A percentile compares a stretch with the other conserved stretches of the same genome.
phyloP scores from a whole-genome alignment of 2,329 filamentous ascomycete genomes.

The Claviceps capensis region DNA sequence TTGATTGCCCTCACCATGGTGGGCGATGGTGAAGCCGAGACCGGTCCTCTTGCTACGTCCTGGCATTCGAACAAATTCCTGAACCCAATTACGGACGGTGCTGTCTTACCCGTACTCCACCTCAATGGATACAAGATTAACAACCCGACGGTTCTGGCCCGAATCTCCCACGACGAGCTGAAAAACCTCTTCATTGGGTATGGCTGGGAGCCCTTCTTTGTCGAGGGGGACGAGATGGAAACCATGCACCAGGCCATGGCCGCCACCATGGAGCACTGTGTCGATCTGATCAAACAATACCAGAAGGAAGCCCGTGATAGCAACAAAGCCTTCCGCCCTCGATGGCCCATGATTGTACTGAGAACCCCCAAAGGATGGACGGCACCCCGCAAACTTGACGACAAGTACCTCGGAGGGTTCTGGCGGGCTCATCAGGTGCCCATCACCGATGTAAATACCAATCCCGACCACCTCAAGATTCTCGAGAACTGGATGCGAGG shows the following conservation, averaged over 20 bases:
- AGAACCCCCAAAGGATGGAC: constrained; percentile 73
- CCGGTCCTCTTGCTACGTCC: constrained; percentile 61
- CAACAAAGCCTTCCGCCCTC: constrained; percentile 54
- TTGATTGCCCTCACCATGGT: constrained; percentile 68
- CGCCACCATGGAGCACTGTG: constrained; percentile 57
- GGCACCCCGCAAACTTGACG: constrained; percentile 56
- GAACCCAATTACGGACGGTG: constrained; percentile 65
- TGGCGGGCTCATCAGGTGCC: constrained; percentile 71
- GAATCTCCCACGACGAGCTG: constrained; percentile 62
- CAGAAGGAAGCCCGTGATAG: constrained; percentile 61
- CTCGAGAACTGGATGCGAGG: constrained; percentile 67
- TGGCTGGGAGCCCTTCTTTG: constrained; percentile 69
- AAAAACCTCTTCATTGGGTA: constrained; percentile 57
- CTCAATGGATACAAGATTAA: constrained; percentile 81
- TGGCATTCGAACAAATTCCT: constrained; percentile 79
- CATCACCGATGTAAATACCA: constrained; percentile 54
- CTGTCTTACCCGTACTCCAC: constrained; percentile 64
- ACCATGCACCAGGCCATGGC: constrained; percentile 77
- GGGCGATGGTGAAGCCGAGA: constrained; percentile 71
- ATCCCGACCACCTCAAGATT: constrained; percentile 49
- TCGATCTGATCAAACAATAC: constrained; percentile 52
- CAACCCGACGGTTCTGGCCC: constrained; percentile 60
- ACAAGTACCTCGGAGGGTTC: constrained; percentile 60
- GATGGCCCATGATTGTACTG: constrained; percentile 69
- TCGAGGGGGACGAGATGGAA: constrained; percentile 59